Evolutionary conservation across 495 filamentous ascomycete genomes (phyloP).

Genomic region (Darksidea phi): DNA sequence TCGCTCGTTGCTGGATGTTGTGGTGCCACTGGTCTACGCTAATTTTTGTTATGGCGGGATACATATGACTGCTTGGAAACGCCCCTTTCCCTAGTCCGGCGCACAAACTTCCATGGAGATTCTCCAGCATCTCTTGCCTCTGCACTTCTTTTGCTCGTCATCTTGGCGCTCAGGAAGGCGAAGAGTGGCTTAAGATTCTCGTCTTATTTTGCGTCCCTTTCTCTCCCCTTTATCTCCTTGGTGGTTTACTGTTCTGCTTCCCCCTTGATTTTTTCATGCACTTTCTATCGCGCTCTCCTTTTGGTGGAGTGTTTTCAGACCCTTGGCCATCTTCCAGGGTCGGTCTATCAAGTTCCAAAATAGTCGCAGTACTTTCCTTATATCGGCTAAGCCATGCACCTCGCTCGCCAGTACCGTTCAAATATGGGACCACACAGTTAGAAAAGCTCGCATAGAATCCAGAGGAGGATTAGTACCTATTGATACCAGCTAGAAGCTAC

Average conservation of each 20-base stretch:
- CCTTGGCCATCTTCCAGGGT: not conserved
- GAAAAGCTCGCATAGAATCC: no score
- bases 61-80: conserved; percentile 9
- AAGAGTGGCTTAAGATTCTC: no score
- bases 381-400: not conserved
- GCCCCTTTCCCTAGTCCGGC: conserved; percentile 3
- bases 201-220: no score
- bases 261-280: not conserved
- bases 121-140: conserved; percentile 1
- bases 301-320: conserved; percentile 6
- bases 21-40: not conserved
- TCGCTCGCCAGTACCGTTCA: no score
- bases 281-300: not conserved
- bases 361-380: conserved; percentile 13
- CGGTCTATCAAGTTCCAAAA: conserved; percentile 1
- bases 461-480: no score
- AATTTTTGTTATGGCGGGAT: conserved; percentile 8
- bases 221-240: no score
- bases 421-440: no score
- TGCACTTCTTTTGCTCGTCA: no score
- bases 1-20: not conserved
- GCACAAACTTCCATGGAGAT: conserved; percentile 5
- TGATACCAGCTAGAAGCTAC: no score
- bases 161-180: no score
- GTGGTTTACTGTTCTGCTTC: no score